Evolutionary conservation across 306 rosid species (phyloP).

Genomic region (Fragaria vesca): DNA sequence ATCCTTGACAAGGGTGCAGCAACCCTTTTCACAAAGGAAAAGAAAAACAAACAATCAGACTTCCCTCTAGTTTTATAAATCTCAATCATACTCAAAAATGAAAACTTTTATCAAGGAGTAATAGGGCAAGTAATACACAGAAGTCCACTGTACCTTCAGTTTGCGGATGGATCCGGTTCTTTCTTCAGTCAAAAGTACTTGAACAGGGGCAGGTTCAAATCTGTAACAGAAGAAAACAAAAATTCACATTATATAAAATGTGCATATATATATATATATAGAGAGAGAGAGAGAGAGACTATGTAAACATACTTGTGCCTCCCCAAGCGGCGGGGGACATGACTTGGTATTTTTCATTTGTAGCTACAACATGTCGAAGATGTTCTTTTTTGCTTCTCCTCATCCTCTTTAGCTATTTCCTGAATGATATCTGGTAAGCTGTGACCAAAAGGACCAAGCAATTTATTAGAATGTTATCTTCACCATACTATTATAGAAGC

Average conservation of each 20-base stretch:
- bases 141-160: slow-evolving; percentile 55
- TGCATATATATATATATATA: not conserved
- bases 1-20: slow-evolving; percentile 79
- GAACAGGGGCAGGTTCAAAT: slow-evolving; percentile 84
- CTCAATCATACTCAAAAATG: not conserved
- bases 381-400: slow-evolving; percentile 59
- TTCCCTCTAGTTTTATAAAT: not conserved
- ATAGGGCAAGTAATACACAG: not conserved
- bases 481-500: not conserved
- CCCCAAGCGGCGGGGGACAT: slow-evolving; percentile 83
- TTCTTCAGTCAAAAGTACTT: slow-evolving; percentile 84
- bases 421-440: slow-evolving; percentile 64
- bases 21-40: slow-evolving; percentile 50
- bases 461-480: slow-evolving; percentile 4
- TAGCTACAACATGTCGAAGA: slow-evolving; percentile 64
- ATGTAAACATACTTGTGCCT: slow-evolving; percentile 65
- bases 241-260: not conserved
- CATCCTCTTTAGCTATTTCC: slow-evolving; percentile 74
- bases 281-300: not conserved
- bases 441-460: slow-evolving; percentile 20
- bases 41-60: slow-evolving; percentile 20
- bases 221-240: slow-evolving; percentile 35
- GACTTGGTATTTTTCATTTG: slow-evolving; percentile 67
- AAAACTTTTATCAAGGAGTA: not conserved
- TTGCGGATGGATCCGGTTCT: slow-evolving; percentile 83